phyloP scores from a whole-genome alignment of 345 rosid species.

The Gossypium arboreum region DNA sequence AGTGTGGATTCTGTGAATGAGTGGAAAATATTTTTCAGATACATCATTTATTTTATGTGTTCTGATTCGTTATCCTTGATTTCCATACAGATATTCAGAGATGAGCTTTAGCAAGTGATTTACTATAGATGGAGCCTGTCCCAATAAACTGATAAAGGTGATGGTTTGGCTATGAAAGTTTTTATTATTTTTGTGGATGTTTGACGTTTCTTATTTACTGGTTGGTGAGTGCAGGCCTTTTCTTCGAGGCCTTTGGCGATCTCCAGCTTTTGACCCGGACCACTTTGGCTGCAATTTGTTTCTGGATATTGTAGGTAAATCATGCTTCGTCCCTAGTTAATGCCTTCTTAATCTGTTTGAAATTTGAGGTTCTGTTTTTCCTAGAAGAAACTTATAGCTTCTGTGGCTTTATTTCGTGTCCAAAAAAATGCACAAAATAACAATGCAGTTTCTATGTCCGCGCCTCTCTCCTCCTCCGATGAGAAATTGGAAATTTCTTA shows the following conservation, averaged over 20 bases:
- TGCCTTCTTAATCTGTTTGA: not conserved
- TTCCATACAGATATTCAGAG: conserved; percentile 49
- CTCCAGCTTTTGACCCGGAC: conserved; percentile 51
- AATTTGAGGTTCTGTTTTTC: not conserved
- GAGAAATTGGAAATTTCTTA: not conserved
- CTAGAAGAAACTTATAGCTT: not conserved
- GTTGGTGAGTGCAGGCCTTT: conserved; percentile 41
- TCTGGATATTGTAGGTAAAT: conserved; percentile 50
- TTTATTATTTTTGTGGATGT: conserved; percentile 1
- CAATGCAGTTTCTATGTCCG: not conserved
- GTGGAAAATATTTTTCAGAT: not conserved
- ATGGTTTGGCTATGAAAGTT: conserved; percentile 15
- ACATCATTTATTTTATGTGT: not conserved
- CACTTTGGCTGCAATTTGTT: conserved; percentile 47
- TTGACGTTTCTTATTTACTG: conserved; percentile 24
- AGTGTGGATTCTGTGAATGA: conserved; percentile 16
- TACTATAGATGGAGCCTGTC: conserved; percentile 27
- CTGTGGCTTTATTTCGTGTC: not conserved
- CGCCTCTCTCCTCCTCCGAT: not conserved
- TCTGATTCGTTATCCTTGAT: conserved; percentile 1
- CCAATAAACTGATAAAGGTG: conserved; percentile 44
- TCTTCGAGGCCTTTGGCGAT: conserved; percentile 53
- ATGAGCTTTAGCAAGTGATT: conserved; percentile 30
- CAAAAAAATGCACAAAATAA: too few relatives aligned
- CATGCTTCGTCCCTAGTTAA: not conserved